Conservation (phyloP, 768 basidiomycete species). For the Boletus barrowsii region DNA sequence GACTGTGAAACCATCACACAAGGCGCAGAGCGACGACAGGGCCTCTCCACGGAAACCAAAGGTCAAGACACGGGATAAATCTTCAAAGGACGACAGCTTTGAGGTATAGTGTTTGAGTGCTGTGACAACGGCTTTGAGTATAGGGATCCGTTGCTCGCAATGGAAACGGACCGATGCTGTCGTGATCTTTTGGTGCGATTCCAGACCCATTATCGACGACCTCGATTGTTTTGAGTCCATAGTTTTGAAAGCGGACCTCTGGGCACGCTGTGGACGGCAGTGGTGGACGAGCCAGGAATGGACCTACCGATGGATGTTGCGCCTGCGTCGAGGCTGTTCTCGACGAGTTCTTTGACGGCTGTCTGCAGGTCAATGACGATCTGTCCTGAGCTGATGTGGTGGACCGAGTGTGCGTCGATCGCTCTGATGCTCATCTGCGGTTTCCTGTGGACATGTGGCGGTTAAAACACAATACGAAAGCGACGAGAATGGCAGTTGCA, state of each 20-base stretch:
- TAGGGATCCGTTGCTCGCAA: background rate
- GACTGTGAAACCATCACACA: constrained; percentile 67
- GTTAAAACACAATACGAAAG: background rate
- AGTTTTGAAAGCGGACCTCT: constrained; percentile 91
- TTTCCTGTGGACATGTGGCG: constrained; percentile 1
- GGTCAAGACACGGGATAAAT: constrained; percentile 68
- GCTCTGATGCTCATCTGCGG: constrained; percentile 37
- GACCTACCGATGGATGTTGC: constrained; percentile 78
- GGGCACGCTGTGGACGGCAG: constrained; percentile 1
- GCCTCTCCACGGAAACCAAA: constrained; percentile 98
- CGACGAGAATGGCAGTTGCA: background rate
- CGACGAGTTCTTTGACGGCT: constrained; percentile 93
- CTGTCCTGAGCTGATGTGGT: constrained; percentile 91
- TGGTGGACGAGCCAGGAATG: background rate
- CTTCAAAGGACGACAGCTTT: constrained; percentile 74
- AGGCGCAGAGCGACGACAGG: constrained; percentile 85
- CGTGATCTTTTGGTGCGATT: constrained; percentile 73
- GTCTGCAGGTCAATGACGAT: constrained; percentile 92
- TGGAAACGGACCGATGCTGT: constrained; percentile 59
- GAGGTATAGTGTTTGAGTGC: constrained; percentile 93
- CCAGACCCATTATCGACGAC: constrained; percentile 92
- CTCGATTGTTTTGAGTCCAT: constrained; percentile 80
- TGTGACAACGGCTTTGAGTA: constrained; percentile 25
- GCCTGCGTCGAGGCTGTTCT: constrained; percentile 93
- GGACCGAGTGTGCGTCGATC: constrained; percentile 77